Evolutionary conservation across 345 rosid genomes (phyloP), one percentile per base, ranked within the genome.

Genomic region (Turritis glabra): DNA sequence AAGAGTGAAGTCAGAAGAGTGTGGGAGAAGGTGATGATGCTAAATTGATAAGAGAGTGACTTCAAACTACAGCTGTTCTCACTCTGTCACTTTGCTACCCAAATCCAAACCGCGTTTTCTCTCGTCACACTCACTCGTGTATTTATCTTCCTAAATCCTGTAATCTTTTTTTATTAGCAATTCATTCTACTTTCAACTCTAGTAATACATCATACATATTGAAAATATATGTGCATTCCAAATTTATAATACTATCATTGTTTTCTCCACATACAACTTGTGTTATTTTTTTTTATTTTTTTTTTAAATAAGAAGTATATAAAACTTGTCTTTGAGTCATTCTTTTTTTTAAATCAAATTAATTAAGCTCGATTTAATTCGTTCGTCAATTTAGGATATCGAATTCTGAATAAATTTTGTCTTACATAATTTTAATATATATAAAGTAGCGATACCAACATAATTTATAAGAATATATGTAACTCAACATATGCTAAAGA

Each of bases 1-100:
- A 43, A 54, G 71, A 69, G 52, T 76, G 75, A 63, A 69, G 71
- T 76, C 18, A 69, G 75, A 53, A 62, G 80, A 63, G 80, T 76
- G 75, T 43, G 59, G 56, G 22, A 50, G 63, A 67, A 51, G 69
- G 27, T 47, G 67, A 76, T 51, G 63, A 60, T 75, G 73, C 40
- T 51, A 35, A 4, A 52, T 41, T 29, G 69, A 10, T 38, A 37
- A 60, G 79, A 75, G 69, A 68, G 64, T 76, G 79, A 69, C 75
- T 76, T 69, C 64, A 62, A 35, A 53, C 44, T 14, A 63, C 80
- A 76, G 75, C 80, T 76, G 80, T 69, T 62, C 65, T 63, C 57
- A 9, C 33, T 73, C 80, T 76, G 75, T 76, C 65, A 25, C 80
- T 69, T 62, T 75, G 74, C 48, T 60, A 60, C 74, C 69, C 56